Evolutionary conservation across 768 basidiomycete species (phyloP).

Genomic region (Leccinum imitatum): DNA sequence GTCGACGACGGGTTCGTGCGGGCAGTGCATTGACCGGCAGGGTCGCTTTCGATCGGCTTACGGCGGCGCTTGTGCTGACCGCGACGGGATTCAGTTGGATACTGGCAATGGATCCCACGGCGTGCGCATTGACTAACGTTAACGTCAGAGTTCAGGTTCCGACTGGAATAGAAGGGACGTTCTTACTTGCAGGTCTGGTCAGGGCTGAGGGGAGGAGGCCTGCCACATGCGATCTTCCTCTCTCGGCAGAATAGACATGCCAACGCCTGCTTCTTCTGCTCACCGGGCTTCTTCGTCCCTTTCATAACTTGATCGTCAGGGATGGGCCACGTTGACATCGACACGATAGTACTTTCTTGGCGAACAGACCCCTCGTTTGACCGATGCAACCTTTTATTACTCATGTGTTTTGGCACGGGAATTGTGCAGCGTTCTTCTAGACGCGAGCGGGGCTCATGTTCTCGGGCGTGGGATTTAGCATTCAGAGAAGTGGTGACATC

Average conservation of each 20-base stretch:
- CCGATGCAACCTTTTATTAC: slow-evolving; percentile 31
- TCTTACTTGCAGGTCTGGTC: slow-evolving; percentile 49
- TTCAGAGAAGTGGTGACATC: slow-evolving; percentile 9
- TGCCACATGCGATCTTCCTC: slow-evolving; percentile 51
- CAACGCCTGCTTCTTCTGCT: slow-evolving; percentile 46
- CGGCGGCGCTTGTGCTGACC: slow-evolving; percentile 45
- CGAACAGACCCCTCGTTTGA: slow-evolving; percentile 30
- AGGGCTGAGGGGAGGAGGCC: slow-evolving; percentile 37
- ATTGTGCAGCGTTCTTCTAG: slow-evolving; percentile 24
- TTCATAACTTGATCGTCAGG: slow-evolving; percentile 34
- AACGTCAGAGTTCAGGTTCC: slow-evolving; percentile 18
- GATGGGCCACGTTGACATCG: slow-evolving; percentile 34
- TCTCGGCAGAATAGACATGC: slow-evolving; percentile 50
- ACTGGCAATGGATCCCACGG: slow-evolving; percentile 45
- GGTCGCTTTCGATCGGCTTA: slow-evolving; percentile 29
- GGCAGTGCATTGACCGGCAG: slow-evolving; percentile 18
- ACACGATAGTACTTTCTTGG: slow-evolving; percentile 25
- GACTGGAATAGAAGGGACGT: slow-evolving; percentile 7
- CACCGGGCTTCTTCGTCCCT: slow-evolving; percentile 34
- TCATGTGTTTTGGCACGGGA: slow-evolving; percentile 21
- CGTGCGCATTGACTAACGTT: slow-evolving; percentile 45
- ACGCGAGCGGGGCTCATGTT: slow-evolving; percentile 23
- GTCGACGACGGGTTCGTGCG: slow-evolving; percentile 24
- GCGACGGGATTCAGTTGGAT: slow-evolving; percentile 50
- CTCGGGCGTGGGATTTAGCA: slow-evolving; percentile 18